These are phyloP conservation scores for Linnemannia elongata DNA, from an alignment of 192 early-diverging fungal species.

Conservation along the genomic window DNA sequence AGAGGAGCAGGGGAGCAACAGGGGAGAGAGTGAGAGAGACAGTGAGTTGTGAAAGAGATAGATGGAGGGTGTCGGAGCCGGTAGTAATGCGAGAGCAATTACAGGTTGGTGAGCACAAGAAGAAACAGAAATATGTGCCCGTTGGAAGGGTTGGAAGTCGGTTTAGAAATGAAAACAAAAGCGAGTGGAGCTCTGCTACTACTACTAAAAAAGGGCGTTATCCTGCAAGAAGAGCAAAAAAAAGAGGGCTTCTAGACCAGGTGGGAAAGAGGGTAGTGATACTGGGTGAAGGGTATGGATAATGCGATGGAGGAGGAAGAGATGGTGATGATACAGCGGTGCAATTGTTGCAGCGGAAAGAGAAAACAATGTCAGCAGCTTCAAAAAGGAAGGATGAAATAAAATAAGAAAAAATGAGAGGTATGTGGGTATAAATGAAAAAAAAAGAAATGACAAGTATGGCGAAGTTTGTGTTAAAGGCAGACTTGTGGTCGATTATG, in stretches of 20 bases:
- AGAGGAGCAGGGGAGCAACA: neutral
- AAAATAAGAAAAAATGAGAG: neutral
- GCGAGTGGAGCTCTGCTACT: neutral
- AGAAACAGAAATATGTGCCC: neutral
- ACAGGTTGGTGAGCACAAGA: neutral
- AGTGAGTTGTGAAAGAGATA: neutral
- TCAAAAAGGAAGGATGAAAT: neutral
- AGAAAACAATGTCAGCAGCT: neutral
- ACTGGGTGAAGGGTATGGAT: neutral
- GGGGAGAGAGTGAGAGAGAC: neutral
- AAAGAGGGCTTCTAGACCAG: neutral
- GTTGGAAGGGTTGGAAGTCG: neutral
- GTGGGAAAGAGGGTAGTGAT: neutral
- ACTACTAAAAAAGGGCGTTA: neutral
- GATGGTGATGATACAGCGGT: neutral
- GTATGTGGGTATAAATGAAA: slow-evolving; percentile 6
- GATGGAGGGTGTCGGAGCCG: neutral
- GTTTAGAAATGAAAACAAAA: neutral
- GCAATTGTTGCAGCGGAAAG: neutral
- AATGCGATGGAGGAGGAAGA: neutral
- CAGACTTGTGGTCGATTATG: neutral
- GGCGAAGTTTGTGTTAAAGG: neutral
- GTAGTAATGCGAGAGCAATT: slow-evolving; percentile 4
- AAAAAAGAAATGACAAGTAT: neutral
- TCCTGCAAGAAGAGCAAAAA: neutral